Evolutionary conservation across 176 grass and related monocot species (phyloP).

Genomic region (Paspalum notatum): DNA sequence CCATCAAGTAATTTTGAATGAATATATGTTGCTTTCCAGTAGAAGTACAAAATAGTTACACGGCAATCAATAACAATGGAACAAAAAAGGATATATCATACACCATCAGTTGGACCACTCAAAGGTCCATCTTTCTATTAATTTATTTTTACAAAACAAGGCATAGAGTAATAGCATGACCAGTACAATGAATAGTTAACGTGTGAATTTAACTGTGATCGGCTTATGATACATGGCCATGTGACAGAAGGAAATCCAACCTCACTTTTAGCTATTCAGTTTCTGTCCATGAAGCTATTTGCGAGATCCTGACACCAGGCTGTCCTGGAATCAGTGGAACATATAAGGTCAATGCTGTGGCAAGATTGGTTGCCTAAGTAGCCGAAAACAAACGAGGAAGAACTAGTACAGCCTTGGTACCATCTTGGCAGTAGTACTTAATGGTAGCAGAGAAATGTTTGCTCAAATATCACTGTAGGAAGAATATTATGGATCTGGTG

Average conservation of each 20-base stretch:
- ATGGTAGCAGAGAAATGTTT: background rate
- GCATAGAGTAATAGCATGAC: background rate
- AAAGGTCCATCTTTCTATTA: conserved; percentile 2
- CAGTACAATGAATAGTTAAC: background rate
- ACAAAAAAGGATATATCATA: conserved; percentile 5
- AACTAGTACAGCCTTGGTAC: background rate
- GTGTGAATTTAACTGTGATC: background rate
- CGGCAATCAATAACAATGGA: background rate
- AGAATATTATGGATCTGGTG: background rate
- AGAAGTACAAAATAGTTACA: background rate
- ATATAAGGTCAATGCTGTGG: conserved; percentile 20
- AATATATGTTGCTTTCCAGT: conserved; percentile 14
- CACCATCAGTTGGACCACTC: background rate
- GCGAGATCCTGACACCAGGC: too few relatives aligned
- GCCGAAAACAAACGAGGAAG: background rate
- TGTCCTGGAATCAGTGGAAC: too few relatives aligned
- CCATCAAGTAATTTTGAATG: conserved; percentile 25
- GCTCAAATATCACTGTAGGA: background rate
- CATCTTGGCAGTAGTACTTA: background rate
- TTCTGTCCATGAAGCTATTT: background rate
- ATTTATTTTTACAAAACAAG: background rate
- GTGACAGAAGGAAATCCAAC: background rate
- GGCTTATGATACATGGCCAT: background rate
- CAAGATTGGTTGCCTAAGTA: conserved; percentile 5
- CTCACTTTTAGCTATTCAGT: background rate